Percentiles rank a stretch among this genome's conserved stretches.
Evolutionary conservation across 257 asterid species (phyloP).

Genomic region (Solanum peruvianum): DNA sequence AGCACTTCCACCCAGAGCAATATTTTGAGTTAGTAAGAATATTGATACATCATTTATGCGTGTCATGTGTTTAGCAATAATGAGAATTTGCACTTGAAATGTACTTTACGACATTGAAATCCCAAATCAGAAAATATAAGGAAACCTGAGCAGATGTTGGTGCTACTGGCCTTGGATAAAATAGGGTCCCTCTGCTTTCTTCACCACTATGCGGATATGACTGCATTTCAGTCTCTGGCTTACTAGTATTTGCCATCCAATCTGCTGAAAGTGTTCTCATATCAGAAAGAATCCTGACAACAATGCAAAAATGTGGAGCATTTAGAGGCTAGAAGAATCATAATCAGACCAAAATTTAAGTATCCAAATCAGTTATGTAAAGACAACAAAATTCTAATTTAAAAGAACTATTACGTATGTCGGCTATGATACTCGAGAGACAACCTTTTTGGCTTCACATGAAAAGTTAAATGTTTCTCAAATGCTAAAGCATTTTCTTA

Average conservation of each 20-base stretch:
- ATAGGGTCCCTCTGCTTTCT: conserved; percentile 67
- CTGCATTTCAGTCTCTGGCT: conserved; percentile 74
- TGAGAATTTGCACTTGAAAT: background rate
- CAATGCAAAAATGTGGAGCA: conserved; percentile 5
- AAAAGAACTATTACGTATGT: background rate
- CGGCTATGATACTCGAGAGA: background rate
- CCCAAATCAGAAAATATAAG: background rate
- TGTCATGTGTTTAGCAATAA: background rate
- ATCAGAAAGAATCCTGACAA: conserved; percentile 93
- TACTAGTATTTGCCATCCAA: conserved; percentile 98
- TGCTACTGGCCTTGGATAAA: conserved; percentile 95
- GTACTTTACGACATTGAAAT: background rate
- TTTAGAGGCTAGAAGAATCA: background rate
- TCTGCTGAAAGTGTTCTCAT: conserved; percentile 99
- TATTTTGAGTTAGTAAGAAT: background rate
- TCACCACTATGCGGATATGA: conserved; percentile 72
- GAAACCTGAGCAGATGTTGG: conserved; percentile 97
- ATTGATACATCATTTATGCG: background rate
- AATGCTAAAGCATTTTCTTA: background rate
- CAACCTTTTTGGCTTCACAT: background rate
- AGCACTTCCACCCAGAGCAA: background rate
- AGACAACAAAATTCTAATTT: background rate
- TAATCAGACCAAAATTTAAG: background rate
- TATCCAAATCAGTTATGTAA: background rate
- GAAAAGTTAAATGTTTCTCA: background rate